phyloP scores from a whole-genome alignment of 192 early-diverging fungal species.

The Coemansia sp. region DNA sequence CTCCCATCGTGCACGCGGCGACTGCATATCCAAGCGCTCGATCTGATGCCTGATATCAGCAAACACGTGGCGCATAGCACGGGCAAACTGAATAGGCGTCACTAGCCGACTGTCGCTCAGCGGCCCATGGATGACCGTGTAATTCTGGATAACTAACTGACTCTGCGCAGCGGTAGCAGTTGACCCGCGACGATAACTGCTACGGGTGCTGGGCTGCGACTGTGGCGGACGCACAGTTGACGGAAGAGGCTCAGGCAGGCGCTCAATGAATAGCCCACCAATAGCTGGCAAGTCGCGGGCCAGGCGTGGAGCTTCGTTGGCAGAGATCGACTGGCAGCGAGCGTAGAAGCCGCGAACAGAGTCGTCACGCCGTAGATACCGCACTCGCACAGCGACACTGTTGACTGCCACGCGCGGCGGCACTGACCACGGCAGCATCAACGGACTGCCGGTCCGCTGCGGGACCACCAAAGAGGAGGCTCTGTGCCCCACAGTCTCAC shows the following conservation, averaged over 20 bases:
- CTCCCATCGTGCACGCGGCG: slow-evolving; percentile 26
- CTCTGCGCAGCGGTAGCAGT: neutral
- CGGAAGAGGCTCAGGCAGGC: slow-evolving; percentile 2
- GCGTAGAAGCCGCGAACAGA: slow-evolving; percentile 29
- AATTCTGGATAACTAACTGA: slow-evolving; percentile 27
- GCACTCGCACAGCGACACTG: slow-evolving; percentile 28
- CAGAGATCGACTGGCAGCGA: slow-evolving; percentile 42
- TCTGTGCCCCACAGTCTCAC: neutral
- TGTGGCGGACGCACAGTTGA: neutral
- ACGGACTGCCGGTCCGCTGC: neutral
- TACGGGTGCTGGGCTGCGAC: neutral
- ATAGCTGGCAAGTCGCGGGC: slow-evolving; percentile 3
- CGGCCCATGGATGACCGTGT: slow-evolving; percentile 25
- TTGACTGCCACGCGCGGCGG: slow-evolving; percentile 48
- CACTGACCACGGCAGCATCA: slow-evolving; percentile 36
- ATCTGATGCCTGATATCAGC: slow-evolving; percentile 42
- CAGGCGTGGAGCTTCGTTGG: slow-evolving; percentile 12
- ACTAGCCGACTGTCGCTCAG: slow-evolving; percentile 9
- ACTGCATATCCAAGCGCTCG: slow-evolving; percentile 18
- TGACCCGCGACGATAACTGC: neutral
- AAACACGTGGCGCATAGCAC: slow-evolving; percentile 20
- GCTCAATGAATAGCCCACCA: slow-evolving; percentile 25
- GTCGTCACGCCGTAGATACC: slow-evolving; percentile 42
- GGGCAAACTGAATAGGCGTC: slow-evolving; percentile 30
- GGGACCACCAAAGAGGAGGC: neutral